Evolutionary conservation across 257 asterid genomes (phyloP), one percentile per base, ranked within the genome.

Genomic region (Solanum piurae): DNA sequence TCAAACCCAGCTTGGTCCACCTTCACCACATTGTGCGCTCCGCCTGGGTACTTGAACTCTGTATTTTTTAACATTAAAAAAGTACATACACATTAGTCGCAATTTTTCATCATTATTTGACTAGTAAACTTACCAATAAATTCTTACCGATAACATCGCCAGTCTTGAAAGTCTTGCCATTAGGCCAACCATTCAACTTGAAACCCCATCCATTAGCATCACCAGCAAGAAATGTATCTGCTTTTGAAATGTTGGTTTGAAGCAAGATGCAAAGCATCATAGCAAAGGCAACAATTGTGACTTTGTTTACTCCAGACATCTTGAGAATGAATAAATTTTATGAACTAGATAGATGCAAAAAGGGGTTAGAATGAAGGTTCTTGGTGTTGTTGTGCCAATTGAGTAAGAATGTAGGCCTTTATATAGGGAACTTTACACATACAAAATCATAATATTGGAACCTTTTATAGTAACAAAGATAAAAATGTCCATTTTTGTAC

Each of bases 301-400:
- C 37, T n/a, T 18, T 62, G 16, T 38, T 86, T 29, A 40, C 75
- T 69, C 40, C 7, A 5, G 42, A 62, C 91, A 87, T 87, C 75
- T 71, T 20, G 36, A 12, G 3, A 12, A 42, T 40, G 9, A 18
- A 40, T 38, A 25, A 0, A 75, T 62, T 62, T 21, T 23, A 60
- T 68, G 1, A 68, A 66, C 9, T 68, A 68, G 21, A 68, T 68
- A 12, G 29, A 44, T n/a, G 73, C 4, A 27, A 23, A n/a, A 76
- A n/a, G 21, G 29, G 3, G 23, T 37, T 76, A 76, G 21, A 38
- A 76, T 38, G 8, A 12, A 76, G 33, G 21, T 34, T 38, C 58
- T 76, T 40, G 12, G 34, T 40, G 7, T 42, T 77, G 64, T 12
- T 40, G 16, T 77, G 64, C 4, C 38, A 42, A 42, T 77, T 42